Conservation (phyloP, 106 monocot genomes). For the Chionographis japonica region DNA sequence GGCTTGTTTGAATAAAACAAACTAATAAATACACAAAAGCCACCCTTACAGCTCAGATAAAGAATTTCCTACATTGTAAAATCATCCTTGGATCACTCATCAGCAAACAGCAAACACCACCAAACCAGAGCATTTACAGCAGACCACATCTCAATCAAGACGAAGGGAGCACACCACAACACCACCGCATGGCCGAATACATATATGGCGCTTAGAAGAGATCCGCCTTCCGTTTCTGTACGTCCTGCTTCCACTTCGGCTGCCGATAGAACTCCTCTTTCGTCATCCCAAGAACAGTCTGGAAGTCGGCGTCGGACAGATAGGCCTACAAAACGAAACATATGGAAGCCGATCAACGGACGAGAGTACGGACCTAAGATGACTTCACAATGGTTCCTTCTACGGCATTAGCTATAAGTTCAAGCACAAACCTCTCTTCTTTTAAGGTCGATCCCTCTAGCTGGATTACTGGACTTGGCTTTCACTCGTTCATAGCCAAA, state of each 20-base stretch:
- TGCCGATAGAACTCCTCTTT: constrained; percentile 75
- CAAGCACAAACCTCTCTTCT: constrained; percentile 64
- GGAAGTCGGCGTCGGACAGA: constrained; percentile 72
- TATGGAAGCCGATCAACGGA: no score
- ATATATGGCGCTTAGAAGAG: constrained; percentile 42
- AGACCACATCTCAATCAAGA: no score
- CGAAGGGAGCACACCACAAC: no score
- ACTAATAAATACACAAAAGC: no score
- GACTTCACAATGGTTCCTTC: no score
- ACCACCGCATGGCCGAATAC: background rate
- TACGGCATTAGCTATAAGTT: background rate
- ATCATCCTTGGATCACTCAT: no score
- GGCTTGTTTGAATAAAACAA: no score
- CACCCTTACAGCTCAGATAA: no score
- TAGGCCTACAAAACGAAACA: constrained; percentile 40
- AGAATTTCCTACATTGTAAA: no score
- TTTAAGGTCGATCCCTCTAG: constrained; percentile 72
- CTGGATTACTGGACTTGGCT: constrained; percentile 74
- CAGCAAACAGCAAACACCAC: no score
- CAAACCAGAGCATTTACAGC: no score
- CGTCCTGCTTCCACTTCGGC: constrained; percentile 94
- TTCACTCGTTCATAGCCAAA: constrained; percentile 79
- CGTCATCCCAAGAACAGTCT: constrained; percentile 60
- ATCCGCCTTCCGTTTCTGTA: constrained; percentile 83
- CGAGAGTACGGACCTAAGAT: no score